phyloP scores from a whole-genome alignment of 768 basidiomycete genomes.

The Mycena rosella region DNA sequence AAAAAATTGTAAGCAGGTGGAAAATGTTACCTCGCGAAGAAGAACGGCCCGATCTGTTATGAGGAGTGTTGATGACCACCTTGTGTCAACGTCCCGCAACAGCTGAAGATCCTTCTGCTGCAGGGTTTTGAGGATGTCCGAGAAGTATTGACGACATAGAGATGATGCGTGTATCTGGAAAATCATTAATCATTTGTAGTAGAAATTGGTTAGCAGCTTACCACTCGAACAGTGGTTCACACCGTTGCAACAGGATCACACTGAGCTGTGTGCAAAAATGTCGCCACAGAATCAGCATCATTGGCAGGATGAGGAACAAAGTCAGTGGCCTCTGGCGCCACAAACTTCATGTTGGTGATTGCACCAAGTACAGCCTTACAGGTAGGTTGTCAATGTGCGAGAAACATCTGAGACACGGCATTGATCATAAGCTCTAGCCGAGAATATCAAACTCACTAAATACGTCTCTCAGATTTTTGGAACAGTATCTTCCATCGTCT shows the following conservation, averaged over 20 bases:
- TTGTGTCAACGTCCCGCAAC: slow-evolving; percentile 44
- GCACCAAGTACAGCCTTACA: slow-evolving; percentile 16
- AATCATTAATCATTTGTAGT: neutral
- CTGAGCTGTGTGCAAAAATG: neutral
- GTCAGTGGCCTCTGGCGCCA: slow-evolving; percentile 8
- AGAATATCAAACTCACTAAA: slow-evolving; percentile 15
- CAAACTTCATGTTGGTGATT: slow-evolving; percentile 25
- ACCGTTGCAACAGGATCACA: slow-evolving; percentile 23
- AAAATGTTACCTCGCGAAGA: slow-evolving; percentile 36
- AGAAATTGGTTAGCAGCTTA: neutral
- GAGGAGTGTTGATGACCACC: slow-evolving; percentile 48
- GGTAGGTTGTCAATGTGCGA: slow-evolving; percentile 25
- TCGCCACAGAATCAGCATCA: neutral
- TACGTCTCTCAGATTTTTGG: slow-evolving; percentile 5
- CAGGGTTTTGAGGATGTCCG: slow-evolving; percentile 24
- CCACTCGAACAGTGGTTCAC: slow-evolving; percentile 11
- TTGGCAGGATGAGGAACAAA: slow-evolving; percentile 5
- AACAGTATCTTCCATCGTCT: slow-evolving; percentile 4
- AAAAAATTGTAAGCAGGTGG: slow-evolving; percentile 12
- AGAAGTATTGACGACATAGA: slow-evolving; percentile 33
- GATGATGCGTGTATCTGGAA: slow-evolving; percentile 33
- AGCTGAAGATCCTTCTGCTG: slow-evolving; percentile 42
- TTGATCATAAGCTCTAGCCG: neutral
- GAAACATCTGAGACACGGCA: slow-evolving; percentile 9
- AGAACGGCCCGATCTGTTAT: slow-evolving; percentile 46